Conservation (phyloP, 305 asterid species). For the Coffea humblotiana region DNA sequence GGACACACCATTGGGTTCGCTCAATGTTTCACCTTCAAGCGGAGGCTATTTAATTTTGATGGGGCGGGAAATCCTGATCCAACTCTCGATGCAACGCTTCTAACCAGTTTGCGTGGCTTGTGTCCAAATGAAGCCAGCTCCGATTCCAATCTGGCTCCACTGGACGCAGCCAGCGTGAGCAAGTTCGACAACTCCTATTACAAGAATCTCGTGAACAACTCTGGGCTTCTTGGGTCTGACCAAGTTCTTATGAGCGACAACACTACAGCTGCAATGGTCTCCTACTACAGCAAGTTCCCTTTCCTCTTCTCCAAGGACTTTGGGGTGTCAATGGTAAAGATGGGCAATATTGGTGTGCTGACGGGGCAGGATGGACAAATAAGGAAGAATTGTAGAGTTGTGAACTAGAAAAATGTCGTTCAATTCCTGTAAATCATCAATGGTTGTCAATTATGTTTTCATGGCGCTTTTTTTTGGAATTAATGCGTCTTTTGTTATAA, state of each 20-base stretch:
- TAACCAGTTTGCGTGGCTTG: constrained; percentile 36
- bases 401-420: constrained; percentile 28
- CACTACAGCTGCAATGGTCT: constrained; percentile 49
- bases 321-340: constrained; percentile 58
- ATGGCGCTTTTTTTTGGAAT: too few relatives aligned
- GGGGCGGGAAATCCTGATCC: constrained; percentile 86
- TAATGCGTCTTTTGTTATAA: too few relatives aligned
- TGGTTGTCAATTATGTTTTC: not conserved
- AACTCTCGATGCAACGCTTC: constrained; percentile 38
- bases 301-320: constrained; percentile 52
- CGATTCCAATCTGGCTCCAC: constrained; percentile 50
- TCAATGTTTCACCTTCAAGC: constrained; percentile 63
- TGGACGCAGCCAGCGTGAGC: constrained; percentile 39
- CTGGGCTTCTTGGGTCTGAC: constrained; percentile 66
- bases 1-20: constrained; percentile 77
- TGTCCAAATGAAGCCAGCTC: constrained; percentile 56
- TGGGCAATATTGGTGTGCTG: constrained; percentile 56
- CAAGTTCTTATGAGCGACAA: constrained; percentile 59
- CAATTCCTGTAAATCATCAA: not conserved
- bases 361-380: constrained; percentile 64
- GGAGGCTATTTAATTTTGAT: constrained; percentile 63
- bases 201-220: constrained; percentile 47
- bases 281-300: constrained; percentile 45
- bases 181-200: constrained; percentile 63
- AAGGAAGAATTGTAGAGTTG: constrained; percentile 61